Percentiles rank a stretch among this genome's conserved stretches.
Conservation (phyloP, 306 rosid genomes). For the Gastrolobium villosum region DNA sequence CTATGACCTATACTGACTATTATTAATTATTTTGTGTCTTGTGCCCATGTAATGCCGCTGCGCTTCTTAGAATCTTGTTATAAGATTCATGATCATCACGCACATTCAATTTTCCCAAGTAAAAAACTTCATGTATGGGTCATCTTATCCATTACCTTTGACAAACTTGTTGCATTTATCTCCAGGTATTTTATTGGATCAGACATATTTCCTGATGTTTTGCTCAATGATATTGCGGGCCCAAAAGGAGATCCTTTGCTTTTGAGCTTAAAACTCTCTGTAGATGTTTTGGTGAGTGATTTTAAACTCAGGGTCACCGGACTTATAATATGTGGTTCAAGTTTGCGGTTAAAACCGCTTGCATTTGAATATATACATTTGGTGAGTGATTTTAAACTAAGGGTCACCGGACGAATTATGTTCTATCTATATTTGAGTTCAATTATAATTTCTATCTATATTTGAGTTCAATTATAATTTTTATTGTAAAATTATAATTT, state of each 20-base stretch:
- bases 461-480: no score
- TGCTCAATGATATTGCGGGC: conserved; percentile 90
- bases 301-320: conserved; percentile 37
- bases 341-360: conserved; percentile 27
- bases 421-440: no score
- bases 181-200: conserved; percentile 87
- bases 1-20: background rate
- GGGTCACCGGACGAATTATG: no score
- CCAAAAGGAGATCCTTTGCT: conserved; percentile 94
- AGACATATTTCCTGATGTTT: conserved; percentile 85
- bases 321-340: conserved; percentile 17
- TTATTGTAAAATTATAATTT: no score
- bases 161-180: conserved; percentile 47
- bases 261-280: conserved; percentile 92
- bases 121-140: background rate
- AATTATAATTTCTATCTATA: no score
- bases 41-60: background rate
- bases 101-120: conserved; percentile 23
- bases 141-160: conserved; percentile 36
- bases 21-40: background rate
- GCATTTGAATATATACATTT: no score
- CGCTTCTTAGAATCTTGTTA: conserved; percentile 22
- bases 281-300: conserved; percentile 92
- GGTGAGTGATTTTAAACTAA: no score
- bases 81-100: conserved; percentile 38